A percentile compares a stretch with the other conserved stretches of the same genome.
phyloP scores from a whole-genome alignment of 345 rosid species.

The Brassica juncea region DNA sequence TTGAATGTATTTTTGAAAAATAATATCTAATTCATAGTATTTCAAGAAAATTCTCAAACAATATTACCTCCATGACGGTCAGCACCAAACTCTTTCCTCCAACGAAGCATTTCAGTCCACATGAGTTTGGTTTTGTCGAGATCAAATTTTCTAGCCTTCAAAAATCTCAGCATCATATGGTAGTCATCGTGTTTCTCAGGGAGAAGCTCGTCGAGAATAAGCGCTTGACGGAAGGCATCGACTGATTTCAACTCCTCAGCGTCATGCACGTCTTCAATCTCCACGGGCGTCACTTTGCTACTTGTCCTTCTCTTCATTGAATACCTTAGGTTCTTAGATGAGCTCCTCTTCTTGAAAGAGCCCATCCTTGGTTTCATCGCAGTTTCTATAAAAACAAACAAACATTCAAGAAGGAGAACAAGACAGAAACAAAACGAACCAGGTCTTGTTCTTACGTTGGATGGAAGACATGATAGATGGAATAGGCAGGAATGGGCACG shows the following conservation, averaged over 20 bases:
- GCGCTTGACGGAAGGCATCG: slow-evolving; percentile 78
- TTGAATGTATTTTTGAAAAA: too few species aligned
- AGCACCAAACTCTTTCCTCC: slow-evolving; percentile 90
- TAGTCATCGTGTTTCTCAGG: slow-evolving; percentile 86
- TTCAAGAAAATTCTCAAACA: too few species aligned
- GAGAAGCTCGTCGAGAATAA: slow-evolving; percentile 72
- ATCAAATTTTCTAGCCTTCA: slow-evolving; percentile 94
- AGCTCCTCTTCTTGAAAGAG: slow-evolving; percentile 73
- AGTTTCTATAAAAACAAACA: slow-evolving; percentile 34
- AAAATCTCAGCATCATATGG: slow-evolving; percentile 88
- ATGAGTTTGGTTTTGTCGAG: slow-evolving; percentile 84
- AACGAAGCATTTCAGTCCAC: slow-evolving; percentile 90
- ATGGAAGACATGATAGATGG: slow-evolving; percentile 48
- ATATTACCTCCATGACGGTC: slow-evolving; percentile 62
- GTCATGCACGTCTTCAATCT: slow-evolving; percentile 64
- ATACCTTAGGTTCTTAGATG: slow-evolving; percentile 67
- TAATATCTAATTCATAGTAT: too few species aligned
- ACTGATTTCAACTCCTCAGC: slow-evolving; percentile 74
- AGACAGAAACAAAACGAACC: background rate
- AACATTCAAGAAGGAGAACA: slow-evolving; percentile 10
- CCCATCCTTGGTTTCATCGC: slow-evolving; percentile 53
- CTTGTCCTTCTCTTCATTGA: slow-evolving; percentile 76
- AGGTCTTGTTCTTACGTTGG: slow-evolving; percentile 11
- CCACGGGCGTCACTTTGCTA: slow-evolving; percentile 69
- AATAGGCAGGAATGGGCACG: slow-evolving; percentile 46